phyloP scores from a whole-genome alignment of 2,329 filamentous ascomycete genomes.

The Diplocarpon rosae region DNA sequence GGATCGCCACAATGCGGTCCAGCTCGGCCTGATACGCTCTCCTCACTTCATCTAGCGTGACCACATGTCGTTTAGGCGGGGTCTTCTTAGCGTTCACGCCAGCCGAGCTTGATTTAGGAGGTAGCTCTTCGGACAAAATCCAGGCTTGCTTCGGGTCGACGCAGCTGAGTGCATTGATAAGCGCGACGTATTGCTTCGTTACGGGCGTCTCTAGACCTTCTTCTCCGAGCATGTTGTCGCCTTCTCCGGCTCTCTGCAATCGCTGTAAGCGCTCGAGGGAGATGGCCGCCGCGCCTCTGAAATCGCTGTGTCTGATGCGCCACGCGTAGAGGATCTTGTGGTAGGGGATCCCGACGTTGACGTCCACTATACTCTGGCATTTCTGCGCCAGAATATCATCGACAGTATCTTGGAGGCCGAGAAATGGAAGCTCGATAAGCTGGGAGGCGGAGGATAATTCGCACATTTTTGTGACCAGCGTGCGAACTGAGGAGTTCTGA shows the following conservation, averaged over 20 bases:
- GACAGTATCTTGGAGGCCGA: slow-evolving; percentile 64
- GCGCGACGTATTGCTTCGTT: slow-evolving; percentile 69
- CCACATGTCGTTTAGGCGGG: slow-evolving; percentile 53
- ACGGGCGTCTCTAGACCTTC: slow-evolving; percentile 53
- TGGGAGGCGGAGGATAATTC: slow-evolving; percentile 53
- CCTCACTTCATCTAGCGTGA: slow-evolving; percentile 77
- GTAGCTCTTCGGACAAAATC: slow-evolving; percentile 47
- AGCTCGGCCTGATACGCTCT: slow-evolving; percentile 85
- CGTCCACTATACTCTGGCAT: slow-evolving; percentile 57
- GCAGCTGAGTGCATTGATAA: slow-evolving; percentile 88
- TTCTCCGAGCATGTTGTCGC: slow-evolving; percentile 38
- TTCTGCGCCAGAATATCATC: slow-evolving; percentile 67
- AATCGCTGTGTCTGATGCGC: slow-evolving; percentile 76
- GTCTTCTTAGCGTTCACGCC: slow-evolving; percentile 16
- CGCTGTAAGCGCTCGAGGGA: slow-evolving; percentile 54
- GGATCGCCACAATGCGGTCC: slow-evolving; percentile 77
- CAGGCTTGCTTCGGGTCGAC: slow-evolving; percentile 76
- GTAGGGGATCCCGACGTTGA: slow-evolving; percentile 57
- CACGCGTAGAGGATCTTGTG: slow-evolving; percentile 88
- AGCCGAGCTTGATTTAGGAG: slow-evolving; percentile 25
- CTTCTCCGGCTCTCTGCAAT: slow-evolving; percentile 46
- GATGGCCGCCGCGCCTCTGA: slow-evolving; percentile 62
- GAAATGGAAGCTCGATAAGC: slow-evolving; percentile 68
- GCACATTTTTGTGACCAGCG: slow-evolving; percentile 59
- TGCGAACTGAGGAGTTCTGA: slow-evolving; percentile 59